phyloP scores from a whole-genome alignment of 148 eudicot species.

The Chenopodium formosanum region DNA sequence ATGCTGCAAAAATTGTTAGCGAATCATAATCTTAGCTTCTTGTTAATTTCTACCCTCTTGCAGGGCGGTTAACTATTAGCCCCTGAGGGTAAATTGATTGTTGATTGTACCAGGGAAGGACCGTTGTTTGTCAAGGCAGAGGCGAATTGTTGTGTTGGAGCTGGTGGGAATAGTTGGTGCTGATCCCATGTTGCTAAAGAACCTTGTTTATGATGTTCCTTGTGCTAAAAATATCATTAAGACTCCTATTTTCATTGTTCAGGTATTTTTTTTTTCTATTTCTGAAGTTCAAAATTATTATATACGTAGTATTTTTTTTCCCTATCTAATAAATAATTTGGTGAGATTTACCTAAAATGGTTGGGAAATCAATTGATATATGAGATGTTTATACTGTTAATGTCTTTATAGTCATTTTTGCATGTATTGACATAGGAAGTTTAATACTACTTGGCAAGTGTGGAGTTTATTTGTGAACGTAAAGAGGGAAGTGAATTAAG shows the following conservation, averaged over 20 bases:
- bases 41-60: slow-evolving; percentile 44
- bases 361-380: not conserved
- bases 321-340: not conserved
- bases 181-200: slow-evolving; percentile 66
- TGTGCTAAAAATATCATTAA: slow-evolving; percentile 63
- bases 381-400: not conserved
- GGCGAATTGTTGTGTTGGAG: slow-evolving; percentile 29
- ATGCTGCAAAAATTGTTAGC: slow-evolving; percentile 28
- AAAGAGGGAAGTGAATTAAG: too few relatives aligned
- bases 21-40: slow-evolving; percentile 57
- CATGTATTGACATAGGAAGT: too few relatives aligned
- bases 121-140: slow-evolving; percentile 37
- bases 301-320: too few relatives aligned
- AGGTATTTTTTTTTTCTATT: slow-evolving; percentile 38
- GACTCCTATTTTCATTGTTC: slow-evolving; percentile 75
- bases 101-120: slow-evolving; percentile 41
- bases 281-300: not conserved
- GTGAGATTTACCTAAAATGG: not conserved
- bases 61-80: slow-evolving; percentile 34
- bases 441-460: too few relatives aligned
- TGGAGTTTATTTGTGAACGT: too few relatives aligned
- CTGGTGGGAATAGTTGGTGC: slow-evolving; percentile 46
- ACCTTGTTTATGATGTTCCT: slow-evolving; percentile 76
- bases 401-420: too few relatives aligned
- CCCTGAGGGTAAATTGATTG: slow-evolving; percentile 33